phyloP scores from a whole-genome alignment of 208 protist genomes.

The Leptomonas seymouri region DNA sequence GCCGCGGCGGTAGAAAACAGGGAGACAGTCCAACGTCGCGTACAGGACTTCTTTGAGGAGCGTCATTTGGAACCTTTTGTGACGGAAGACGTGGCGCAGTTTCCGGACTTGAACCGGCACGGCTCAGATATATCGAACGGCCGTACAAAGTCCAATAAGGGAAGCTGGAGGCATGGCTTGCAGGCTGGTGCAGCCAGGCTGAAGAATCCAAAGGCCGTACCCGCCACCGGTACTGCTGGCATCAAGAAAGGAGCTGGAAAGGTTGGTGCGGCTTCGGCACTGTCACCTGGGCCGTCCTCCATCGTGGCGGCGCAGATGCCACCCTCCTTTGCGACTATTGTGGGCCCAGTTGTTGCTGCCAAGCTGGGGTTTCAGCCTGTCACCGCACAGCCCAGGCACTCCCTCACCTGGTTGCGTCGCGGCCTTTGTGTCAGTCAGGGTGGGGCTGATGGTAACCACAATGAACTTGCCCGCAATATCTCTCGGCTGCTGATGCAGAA shows the following conservation, averaged over 20 bases:
- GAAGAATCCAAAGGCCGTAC: background rate
- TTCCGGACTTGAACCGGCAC: conserved; percentile 3
- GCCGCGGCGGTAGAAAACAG: conserved; percentile 21
- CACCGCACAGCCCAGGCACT: conserved; percentile 50
- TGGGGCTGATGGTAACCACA: conserved; percentile 26
- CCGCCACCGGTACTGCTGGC: background rate
- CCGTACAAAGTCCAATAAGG: background rate
- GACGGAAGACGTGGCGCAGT: conserved; percentile 24
- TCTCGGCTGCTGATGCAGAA: conserved; percentile 45
- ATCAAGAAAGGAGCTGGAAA: background rate
- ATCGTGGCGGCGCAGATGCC: background rate
- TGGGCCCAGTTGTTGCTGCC: conserved; percentile 4
- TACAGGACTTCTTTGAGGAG: conserved; percentile 75
- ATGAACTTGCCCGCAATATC: conserved; percentile 20
- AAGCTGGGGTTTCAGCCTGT: conserved; percentile 47
- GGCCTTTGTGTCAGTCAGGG: conserved; percentile 19
- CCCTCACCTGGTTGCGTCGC: conserved; percentile 18
- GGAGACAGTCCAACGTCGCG: conserved; percentile 22
- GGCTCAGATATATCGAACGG: background rate
- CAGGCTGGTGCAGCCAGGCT: background rate
- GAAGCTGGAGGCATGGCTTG: background rate
- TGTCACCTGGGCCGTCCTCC: background rate
- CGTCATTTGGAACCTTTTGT: conserved; percentile 63
- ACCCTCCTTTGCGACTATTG: background rate
- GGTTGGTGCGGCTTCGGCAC: background rate